A percentile compares a stretch with the other conserved stretches of the same genome.
Evolutionary conservation across 164 flowering plant species (phyloP).

Genomic region (Malania oleifera): DNA sequence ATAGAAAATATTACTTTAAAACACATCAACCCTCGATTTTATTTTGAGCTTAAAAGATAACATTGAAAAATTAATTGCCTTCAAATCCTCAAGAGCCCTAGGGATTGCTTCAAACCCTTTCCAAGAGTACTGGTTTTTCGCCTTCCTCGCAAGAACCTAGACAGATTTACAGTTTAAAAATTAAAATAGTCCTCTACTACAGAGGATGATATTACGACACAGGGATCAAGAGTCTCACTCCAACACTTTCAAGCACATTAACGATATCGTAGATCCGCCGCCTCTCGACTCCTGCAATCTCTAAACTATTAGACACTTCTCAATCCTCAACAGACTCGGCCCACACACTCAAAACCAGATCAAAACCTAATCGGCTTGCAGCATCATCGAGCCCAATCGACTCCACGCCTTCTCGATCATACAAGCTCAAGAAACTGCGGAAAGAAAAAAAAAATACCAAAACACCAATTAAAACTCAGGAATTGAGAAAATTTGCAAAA

Average conservation of each 20-base stretch:
- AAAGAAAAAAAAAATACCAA: not conserved
- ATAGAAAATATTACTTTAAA: no score
- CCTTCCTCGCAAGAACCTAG: slow-evolving; percentile 78
- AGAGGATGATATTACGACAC: no score
- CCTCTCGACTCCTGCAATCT: slow-evolving; percentile 80
- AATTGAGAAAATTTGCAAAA: no score
- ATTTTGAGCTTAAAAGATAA: no score
- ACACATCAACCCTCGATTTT: no score
- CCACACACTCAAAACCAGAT: slow-evolving; percentile 1
- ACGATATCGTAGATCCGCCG: slow-evolving; percentile 96
- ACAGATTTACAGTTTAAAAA: no score
- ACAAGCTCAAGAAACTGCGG: slow-evolving; percentile 74
- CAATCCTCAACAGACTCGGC: not conserved
- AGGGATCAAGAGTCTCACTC: slow-evolving; percentile 43
- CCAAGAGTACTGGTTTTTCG: slow-evolving; percentile 84
- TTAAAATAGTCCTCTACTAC: no score
- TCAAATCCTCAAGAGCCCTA: slow-evolving; percentile 45
- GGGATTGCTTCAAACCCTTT: slow-evolving; percentile 82
- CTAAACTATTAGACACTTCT: slow-evolving; percentile 3
- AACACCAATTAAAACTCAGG: not conserved
- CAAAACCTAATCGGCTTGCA: slow-evolving; percentile 60
- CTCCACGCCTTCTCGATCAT: slow-evolving; percentile 64
- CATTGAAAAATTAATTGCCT: slow-evolving; percentile 34
- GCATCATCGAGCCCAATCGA: slow-evolving; percentile 85
- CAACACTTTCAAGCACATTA: slow-evolving; percentile 91